phyloP scores from a whole-genome alignment of 345 rosid species.

The Populus pruinosa region DNA sequence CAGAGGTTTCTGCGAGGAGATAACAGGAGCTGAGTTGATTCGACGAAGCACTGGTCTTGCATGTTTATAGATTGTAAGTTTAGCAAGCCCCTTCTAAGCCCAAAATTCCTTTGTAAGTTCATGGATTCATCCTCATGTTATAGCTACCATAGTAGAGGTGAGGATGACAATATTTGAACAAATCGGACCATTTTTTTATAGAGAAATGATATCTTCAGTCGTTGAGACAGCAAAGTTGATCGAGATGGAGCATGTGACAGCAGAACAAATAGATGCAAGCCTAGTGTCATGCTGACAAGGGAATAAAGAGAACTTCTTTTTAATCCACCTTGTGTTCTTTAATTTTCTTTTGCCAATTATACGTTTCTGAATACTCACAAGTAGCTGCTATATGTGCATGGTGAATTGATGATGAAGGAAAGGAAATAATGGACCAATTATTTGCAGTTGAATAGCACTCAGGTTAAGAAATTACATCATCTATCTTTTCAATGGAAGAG shows the following conservation, averaged over 20 bases:
- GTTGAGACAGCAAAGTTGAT: conserved; percentile 12
- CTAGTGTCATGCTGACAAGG: background rate
- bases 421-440: too few species aligned
- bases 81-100: conserved; percentile 8
- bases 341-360: too few species aligned
- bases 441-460: too few species aligned
- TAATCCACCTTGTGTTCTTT: background rate
- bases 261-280: background rate
- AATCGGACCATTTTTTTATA: conserved; percentile 19
- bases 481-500: too few species aligned
- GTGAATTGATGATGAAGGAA: too few species aligned
- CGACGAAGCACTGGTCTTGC: background rate
- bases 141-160: background rate
- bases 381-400: too few species aligned
- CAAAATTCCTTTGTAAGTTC: conserved; percentile 10
- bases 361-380: too few species aligned
- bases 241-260: conserved; percentile 13
- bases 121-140: too few species aligned
- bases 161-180: background rate
- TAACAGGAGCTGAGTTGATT: background rate
- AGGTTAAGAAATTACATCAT: too few species aligned
- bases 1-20: conserved; percentile 3
- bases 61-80: conserved; percentile 1
- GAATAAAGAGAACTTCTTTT: background rate
- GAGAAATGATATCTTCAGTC: conserved; percentile 14